A percentile compares a stretch with the other conserved stretches of the same genome.
Evolutionary conservation across 306 rosid species (phyloP).

Genomic region (Pterocarpus macrocarpus): DNA sequence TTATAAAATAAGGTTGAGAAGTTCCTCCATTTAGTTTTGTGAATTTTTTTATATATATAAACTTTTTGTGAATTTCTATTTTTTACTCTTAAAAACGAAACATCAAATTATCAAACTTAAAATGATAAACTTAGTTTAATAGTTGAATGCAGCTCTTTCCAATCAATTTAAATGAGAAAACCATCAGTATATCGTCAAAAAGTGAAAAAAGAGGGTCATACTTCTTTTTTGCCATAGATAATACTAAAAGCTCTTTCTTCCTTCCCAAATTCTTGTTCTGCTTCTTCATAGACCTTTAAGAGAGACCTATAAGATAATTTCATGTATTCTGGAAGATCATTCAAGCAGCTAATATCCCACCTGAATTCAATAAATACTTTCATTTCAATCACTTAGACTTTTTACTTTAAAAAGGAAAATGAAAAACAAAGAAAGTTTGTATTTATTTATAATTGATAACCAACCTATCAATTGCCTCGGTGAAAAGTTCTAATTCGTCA

Average conservation of each 20-base stretch:
- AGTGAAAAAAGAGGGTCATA: neutral
- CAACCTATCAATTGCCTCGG: conserved; percentile 32
- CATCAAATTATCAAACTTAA: too few relatives aligned
- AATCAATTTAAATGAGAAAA: too few relatives aligned
- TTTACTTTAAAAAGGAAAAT: neutral
- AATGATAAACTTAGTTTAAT: too few relatives aligned
- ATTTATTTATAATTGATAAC: too few relatives aligned
- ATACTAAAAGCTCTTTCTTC: conserved; percentile 39
- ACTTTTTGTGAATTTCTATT: too few relatives aligned
- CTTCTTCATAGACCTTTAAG: neutral
- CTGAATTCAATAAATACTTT: neutral
- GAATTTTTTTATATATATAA: too few relatives aligned
- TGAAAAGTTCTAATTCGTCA: conserved; percentile 29
- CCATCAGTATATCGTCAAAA: too few relatives aligned
- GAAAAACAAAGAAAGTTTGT: too few relatives aligned
- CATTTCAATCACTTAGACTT: neutral
- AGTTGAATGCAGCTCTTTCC: neutral
- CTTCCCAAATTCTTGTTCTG: conserved; percentile 5
- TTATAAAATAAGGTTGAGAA: too few relatives aligned
- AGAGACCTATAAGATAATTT: neutral
- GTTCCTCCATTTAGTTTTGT: too few relatives aligned
- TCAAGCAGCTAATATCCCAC: conserved; percentile 34
- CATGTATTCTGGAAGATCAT: conserved; percentile 31
- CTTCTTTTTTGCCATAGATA: conserved; percentile 16
- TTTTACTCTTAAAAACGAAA: too few relatives aligned